phyloP scores from a whole-genome alignment of 192 early-diverging fungal genomes.

The Geranomyces variabilis region DNA sequence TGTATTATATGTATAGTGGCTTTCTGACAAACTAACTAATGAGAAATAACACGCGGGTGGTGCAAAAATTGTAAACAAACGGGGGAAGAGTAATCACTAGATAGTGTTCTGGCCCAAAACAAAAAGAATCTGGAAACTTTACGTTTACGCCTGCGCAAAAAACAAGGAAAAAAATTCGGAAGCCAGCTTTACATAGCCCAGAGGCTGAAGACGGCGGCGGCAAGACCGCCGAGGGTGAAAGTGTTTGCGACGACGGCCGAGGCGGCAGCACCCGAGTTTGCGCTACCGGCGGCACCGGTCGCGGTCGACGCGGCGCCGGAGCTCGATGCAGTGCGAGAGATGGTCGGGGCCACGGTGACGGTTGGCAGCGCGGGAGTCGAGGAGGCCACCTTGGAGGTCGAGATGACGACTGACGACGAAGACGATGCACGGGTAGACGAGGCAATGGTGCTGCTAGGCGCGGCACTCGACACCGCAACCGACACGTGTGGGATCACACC shows the following conservation, averaged over 20 bases:
- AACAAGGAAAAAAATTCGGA: too few relatives aligned
- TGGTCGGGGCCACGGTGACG: neutral
- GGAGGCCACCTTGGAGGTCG: neutral
- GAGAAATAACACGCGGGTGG: too few relatives aligned
- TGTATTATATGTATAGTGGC: too few relatives aligned
- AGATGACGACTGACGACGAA: neutral
- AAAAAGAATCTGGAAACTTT: too few relatives aligned
- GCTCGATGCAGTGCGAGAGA: neutral
- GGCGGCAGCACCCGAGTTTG: neutral
- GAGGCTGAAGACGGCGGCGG: neutral
- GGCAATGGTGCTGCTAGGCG: neutral
- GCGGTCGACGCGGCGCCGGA: conserved; percentile 7
- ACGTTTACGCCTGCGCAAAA: too few relatives aligned
- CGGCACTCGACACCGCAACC: neutral
- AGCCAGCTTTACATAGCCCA: too few relatives aligned
- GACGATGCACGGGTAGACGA: neutral
- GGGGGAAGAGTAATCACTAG: too few relatives aligned
- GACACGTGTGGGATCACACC: neutral
- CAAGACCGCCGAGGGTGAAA: neutral
- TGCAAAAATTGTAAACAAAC: too few relatives aligned
- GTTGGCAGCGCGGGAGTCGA: neutral
- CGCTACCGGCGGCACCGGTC: neutral
- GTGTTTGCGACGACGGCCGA: neutral
- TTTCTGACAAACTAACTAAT: too few relatives aligned
- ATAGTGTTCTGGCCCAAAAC: too few relatives aligned